Evolutionary conservation across 2,329 filamentous ascomycete genomes (phyloP).

Genomic region (Hypocrella siamensis): DNA sequence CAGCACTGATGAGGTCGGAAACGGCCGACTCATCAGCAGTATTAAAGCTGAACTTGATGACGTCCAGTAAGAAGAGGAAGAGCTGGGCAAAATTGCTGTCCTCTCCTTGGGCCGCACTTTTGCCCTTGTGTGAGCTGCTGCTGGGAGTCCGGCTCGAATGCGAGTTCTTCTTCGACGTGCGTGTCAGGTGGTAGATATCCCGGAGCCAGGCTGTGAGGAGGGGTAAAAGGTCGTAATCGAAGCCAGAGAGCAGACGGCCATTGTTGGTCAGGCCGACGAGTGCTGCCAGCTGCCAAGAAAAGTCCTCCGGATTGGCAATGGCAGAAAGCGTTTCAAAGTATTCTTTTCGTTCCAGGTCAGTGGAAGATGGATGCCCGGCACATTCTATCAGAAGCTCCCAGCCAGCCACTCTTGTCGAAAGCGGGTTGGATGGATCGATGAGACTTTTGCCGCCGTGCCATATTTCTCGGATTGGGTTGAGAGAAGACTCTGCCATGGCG

Average conservation of each 20-base stretch:
- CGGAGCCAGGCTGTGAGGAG: slow-evolving; percentile 46
- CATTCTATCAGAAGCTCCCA: slow-evolving; percentile 53
- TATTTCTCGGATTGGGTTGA: slow-evolving; percentile 43
- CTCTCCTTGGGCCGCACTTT: slow-evolving; percentile 27
- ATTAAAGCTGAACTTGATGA: slow-evolving; percentile 64
- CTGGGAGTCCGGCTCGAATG: slow-evolving; percentile 19
- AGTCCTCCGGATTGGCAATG: slow-evolving; percentile 42
- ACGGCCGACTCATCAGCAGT: slow-evolving; percentile 48
- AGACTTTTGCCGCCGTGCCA: slow-evolving; percentile 53
- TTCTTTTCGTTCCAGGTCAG: slow-evolving; percentile 50
- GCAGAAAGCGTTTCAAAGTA: slow-evolving; percentile 48
- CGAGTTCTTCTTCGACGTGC: slow-evolving; percentile 31
- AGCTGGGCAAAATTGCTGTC: slow-evolving; percentile 47
- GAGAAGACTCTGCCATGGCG: slow-evolving; percentile 41
- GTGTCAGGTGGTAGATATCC: slow-evolving; percentile 36
- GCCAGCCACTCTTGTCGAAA: slow-evolving; percentile 38
- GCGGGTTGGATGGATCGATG: slow-evolving; percentile 40
- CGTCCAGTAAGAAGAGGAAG: slow-evolving; percentile 49
- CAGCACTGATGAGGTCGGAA: slow-evolving; percentile 41
- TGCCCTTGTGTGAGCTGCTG: slow-evolving; percentile 20
- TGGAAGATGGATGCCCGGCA: slow-evolving; percentile 44
- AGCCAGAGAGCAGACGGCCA: slow-evolving; percentile 47
- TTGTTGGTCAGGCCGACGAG: slow-evolving; percentile 44
- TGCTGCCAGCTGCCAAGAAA: slow-evolving; percentile 48
- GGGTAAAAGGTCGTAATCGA: slow-evolving; percentile 51